phyloP scores from a whole-genome alignment of 305 asterid genomes.

The Fraxinus floribunda region DNA sequence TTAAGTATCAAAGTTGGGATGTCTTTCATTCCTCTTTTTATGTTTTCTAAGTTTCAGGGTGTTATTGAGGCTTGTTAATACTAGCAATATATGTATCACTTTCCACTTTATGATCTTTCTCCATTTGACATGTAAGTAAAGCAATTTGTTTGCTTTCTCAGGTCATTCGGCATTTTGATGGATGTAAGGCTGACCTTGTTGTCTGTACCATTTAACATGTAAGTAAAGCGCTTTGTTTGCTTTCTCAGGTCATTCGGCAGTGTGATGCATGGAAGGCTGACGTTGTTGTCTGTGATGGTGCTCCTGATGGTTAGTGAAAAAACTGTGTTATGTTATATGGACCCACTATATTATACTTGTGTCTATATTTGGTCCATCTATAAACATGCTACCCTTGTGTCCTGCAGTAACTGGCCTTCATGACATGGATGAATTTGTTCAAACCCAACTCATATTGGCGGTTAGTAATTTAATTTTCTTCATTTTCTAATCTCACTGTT shows the following conservation, averaged over 20 bases:
- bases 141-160: too few relatives aligned
- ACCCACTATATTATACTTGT: constrained; percentile 5
- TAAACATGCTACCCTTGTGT: constrained; percentile 23
- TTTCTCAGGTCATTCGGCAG: constrained; percentile 78
- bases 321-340: constrained; percentile 7
- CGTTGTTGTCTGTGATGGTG: constrained; percentile 97
- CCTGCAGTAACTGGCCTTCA: constrained; percentile 88
- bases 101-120: background rate
- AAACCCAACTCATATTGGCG: constrained; percentile 91
- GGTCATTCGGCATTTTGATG: too few relatives aligned
- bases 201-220: too few relatives aligned
- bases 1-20: too few relatives aligned
- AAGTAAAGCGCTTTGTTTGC: background rate
- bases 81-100: background rate
- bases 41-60: background rate
- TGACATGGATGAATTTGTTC: constrained; percentile 98
- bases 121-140: background rate
- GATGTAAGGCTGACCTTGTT: too few relatives aligned
- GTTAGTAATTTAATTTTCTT: constrained; percentile 40
- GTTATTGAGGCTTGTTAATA: background rate
- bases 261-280: constrained; percentile 99
- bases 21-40: background rate
- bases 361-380: constrained; percentile 8
- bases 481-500: background rate
- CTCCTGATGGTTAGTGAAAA: constrained; percentile 81